These are phyloP conservation scores for Dillenia suffruticosa DNA, from an alignment of 164 flowering plant genomes.

Conservation along the genomic window DNA sequence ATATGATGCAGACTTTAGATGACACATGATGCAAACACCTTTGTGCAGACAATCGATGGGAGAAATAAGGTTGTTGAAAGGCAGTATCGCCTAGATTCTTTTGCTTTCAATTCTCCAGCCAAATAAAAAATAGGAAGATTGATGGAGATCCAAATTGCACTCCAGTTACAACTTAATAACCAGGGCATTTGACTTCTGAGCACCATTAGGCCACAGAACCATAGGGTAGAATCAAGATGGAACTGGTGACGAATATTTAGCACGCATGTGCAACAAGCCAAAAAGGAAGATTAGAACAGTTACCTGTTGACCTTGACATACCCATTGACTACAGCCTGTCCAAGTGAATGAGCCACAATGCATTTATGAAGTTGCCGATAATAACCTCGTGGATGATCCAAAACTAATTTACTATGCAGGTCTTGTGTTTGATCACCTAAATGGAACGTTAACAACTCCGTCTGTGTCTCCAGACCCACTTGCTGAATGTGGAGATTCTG, in stretches of 20 bases:
- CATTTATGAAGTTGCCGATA: conserved; percentile 88
- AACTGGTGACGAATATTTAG: background rate
- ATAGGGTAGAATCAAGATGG: too few species aligned
- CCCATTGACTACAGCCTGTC: conserved; percentile 92
- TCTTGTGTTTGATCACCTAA: conserved; percentile 75
- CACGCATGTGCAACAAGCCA: background rate
- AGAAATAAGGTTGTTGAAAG: too few species aligned
- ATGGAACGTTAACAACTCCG: conserved; percentile 76
- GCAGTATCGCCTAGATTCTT: too few species aligned
- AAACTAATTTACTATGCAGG: conserved; percentile 71
- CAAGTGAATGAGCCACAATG: conserved; percentile 75
- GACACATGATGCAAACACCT: too few species aligned
- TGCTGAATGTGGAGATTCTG: conserved; percentile 88
- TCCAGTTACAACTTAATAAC: too few species aligned
- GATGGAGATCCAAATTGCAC: too few species aligned
- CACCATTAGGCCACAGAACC: too few species aligned
- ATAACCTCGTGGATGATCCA: conserved; percentile 82
- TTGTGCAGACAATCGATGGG: too few species aligned
- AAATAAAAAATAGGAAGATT: too few species aligned
- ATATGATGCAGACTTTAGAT: too few species aligned
- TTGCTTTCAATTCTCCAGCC: too few species aligned
- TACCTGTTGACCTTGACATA: conserved; percentile 89
- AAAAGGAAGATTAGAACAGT: background rate
- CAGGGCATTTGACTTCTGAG: too few species aligned
- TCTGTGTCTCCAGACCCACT: conserved; percentile 69